Evolutionary conservation across 192 early-diverging fungal genomes (phyloP).

Genomic region (Dimargaris xerosporica): DNA sequence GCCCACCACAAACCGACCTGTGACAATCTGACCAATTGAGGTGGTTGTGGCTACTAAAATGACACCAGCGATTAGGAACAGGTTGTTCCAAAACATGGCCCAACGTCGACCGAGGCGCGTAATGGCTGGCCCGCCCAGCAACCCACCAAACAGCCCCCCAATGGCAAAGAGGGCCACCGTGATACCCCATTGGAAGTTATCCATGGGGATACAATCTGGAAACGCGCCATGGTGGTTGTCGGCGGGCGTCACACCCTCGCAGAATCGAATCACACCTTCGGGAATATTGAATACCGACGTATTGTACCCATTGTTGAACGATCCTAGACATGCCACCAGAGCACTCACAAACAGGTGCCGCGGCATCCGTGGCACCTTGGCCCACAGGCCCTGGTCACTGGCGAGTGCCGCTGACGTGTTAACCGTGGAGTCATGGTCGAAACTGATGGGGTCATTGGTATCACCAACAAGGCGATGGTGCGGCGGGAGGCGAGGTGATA

Average conservation of each 20-base stretch:
- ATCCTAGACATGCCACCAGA: background rate
- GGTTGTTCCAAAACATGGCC: constrained; percentile 44
- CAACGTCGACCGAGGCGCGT: constrained; percentile 8
- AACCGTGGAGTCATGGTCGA: too few relatives aligned
- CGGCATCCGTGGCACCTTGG: background rate
- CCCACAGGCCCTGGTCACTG: too few relatives aligned
- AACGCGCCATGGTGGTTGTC: constrained; percentile 1
- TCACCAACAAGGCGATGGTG: too few relatives aligned
- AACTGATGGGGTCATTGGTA: too few relatives aligned
- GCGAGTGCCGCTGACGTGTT: too few relatives aligned
- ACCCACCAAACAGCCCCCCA: background rate
- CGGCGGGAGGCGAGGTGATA: too few relatives aligned
- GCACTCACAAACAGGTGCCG: background rate
- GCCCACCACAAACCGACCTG: constrained; percentile 60
- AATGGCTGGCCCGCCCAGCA: constrained; percentile 6
- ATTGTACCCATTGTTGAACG: constrained; percentile 11
- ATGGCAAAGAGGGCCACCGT: constrained; percentile 7
- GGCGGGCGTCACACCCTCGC: constrained; percentile 2
- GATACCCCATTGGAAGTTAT: constrained; percentile 9
- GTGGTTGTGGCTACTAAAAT: constrained; percentile 45
- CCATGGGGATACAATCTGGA: constrained; percentile 12
- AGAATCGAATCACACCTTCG: constrained; percentile 9
- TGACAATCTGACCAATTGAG: constrained; percentile 41
- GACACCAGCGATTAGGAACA: constrained; percentile 48
- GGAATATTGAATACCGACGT: constrained; percentile 11